Percentiles rank a stretch among this genome's conserved stretches.
Conservation (phyloP, 306 rosid species). For the Medicago arabica region DNA sequence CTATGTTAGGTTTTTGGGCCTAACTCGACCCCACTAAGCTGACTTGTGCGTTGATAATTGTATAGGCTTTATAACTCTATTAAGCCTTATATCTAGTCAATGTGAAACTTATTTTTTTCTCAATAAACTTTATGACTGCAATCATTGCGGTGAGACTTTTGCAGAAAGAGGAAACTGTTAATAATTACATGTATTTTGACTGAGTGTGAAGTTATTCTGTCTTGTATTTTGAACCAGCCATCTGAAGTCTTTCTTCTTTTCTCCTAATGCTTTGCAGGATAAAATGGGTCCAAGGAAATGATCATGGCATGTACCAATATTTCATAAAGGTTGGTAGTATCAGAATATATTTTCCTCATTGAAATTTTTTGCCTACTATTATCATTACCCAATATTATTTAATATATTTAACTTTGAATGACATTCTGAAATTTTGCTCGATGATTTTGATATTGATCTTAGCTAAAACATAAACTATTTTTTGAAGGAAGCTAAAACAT, state of each 20-base stretch:
- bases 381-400: conserved; percentile 26
- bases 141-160: background rate
- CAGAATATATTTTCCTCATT: conserved; percentile 21
- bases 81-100: no score
- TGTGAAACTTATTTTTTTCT: background rate
- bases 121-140: conserved; percentile 8
- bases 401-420: background rate
- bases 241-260: conserved; percentile 30
- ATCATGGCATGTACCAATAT: conserved; percentile 79
- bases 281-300: conserved; percentile 70
- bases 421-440: background rate
- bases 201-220: conserved; percentile 6
- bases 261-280: conserved; percentile 58
- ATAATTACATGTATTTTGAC: conserved; percentile 10
- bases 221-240: conserved; percentile 17
- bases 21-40: no score
- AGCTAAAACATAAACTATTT: conserved; percentile 18
- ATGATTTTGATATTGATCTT: conserved; percentile 10
- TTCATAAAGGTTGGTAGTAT: conserved; percentile 70
- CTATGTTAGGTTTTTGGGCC: no score
- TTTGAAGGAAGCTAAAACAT: conserved; percentile 19
- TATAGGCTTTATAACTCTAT: no score
- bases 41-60: no score
- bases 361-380: background rate
- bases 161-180: conserved; percentile 7